Base-by-base conservation (phyloP, 768 basidiomycete species). In the Suillus lakei region DNA sequence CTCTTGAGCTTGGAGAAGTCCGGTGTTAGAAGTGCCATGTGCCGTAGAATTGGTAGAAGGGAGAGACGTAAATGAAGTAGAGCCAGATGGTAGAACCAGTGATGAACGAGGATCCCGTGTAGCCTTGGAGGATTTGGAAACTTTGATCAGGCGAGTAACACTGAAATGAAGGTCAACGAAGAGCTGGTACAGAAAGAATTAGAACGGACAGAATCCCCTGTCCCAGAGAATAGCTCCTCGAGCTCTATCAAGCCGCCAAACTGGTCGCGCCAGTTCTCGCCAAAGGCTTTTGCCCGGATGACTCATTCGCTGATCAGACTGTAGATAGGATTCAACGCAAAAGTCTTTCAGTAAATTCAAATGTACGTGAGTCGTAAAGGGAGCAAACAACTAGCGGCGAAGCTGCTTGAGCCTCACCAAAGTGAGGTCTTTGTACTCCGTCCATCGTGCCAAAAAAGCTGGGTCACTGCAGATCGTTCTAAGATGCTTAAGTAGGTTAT, bases 91-190 rank as follows among this genome's bases (percentile, higher is more conserved):
- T 12, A 69, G 63, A 61, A 69, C 18, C 36, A 68, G 16, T 21
- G 77, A 83, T 63, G 59, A 84, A 38, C 43, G 80, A 51, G 67
- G 72, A 61, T 78, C 85, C 71, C 77, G 80, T 2, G 75, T 69
- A 15, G 78, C 77, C 69, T 83, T 84, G 58, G 78, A 74, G 2
- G 81, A 78, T 69, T 90, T 92, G 32, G 91, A 91, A 3, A 86
- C 88, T 71, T 93, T 94, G 70, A 94, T 87, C 59, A 93, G 83
- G 10, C 92, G 85, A 1, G 89, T 92, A n/a, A 93, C 89, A 2
- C 92, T 94, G 68, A 8, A 38, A 7, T 10, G 28, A 36, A 62
- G 32, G 15, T 58, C 5, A 54, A 46, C 34, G 34, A 60, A 39
- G 50, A 18, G 16, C 4, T 41, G 34, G 41, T 48, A 26, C 13